phyloP scores from a whole-genome alignment of 192 early-diverging fungal genomes.

The Coemansia asiatica region DNA sequence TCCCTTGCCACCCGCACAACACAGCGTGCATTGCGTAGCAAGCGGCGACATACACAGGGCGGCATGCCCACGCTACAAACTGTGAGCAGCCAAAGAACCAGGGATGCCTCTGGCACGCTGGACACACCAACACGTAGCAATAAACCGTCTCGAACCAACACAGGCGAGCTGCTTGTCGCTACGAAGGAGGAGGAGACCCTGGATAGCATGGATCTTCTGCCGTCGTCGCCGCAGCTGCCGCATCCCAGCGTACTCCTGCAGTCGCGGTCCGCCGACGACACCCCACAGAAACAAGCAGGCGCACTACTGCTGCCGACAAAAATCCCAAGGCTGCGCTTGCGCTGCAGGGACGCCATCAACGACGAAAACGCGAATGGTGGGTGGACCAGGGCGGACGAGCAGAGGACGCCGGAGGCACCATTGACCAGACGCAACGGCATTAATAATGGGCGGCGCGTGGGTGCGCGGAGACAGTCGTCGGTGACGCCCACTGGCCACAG shows the following conservation, averaged over 20 bases:
- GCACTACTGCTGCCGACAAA: neutral
- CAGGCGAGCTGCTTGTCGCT: too few species aligned
- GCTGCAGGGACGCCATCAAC: neutral
- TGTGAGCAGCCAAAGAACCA: neutral
- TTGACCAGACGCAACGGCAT: too few species aligned
- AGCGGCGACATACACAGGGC: slow-evolving; percentile 9
- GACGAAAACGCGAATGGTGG: neutral
- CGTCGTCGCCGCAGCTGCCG: slow-evolving; percentile 12
- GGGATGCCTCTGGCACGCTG: neutral
- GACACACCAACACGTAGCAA: neutral
- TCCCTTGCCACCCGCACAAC: too few species aligned
- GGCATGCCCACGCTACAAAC: neutral
- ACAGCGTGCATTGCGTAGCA: neutral
- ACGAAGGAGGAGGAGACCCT: too few species aligned
- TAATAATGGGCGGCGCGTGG: neutral
- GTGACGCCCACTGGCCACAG: slow-evolving; percentile 7
- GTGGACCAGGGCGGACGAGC: neutral
- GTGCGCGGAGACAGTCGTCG: neutral
- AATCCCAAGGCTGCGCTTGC: neutral
- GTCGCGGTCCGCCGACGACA: neutral
- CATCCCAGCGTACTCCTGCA: slow-evolving; percentile 16
- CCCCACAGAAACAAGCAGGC: neutral
- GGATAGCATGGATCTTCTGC: neutral
- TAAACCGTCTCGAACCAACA: too few species aligned
- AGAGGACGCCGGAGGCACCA: neutral